Conservation (phyloP, 139 green algal species). For the Coelastrella sp. region DNA sequence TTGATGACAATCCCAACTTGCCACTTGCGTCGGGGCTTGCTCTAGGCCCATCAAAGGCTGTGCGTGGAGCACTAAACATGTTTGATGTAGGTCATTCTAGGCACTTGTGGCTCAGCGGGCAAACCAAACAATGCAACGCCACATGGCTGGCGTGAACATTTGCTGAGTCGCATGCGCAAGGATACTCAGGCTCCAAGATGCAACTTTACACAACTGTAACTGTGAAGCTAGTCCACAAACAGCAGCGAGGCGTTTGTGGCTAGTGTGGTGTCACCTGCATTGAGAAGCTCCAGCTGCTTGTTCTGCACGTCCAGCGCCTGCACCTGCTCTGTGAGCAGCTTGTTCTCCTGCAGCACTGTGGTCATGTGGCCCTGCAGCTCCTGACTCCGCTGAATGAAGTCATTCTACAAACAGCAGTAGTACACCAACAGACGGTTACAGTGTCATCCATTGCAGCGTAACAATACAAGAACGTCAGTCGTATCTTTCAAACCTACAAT, state of each 20-base stretch:
- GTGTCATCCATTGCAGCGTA: background rate
- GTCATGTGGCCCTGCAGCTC: background rate
- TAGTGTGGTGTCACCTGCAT: background rate
- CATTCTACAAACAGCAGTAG: background rate
- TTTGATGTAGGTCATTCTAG: no score
- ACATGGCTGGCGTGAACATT: no score
- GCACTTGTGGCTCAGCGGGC: no score
- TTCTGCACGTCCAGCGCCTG: background rate
- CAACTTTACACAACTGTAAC: no score
- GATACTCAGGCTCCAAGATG: no score
- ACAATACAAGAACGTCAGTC: background rate
- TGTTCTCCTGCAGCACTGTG: conserved; percentile 20
- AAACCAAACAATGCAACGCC: no score
- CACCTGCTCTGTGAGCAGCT: conserved; percentile 24
- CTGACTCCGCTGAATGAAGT: background rate
- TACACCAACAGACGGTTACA: background rate
- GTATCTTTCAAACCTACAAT: no score
- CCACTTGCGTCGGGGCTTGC: background rate
- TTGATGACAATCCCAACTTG: background rate
- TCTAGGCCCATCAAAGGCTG: background rate
- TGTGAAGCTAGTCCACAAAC: no score
- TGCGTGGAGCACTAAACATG: no score
- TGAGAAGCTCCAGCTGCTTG: background rate
- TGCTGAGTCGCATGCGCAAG: no score
- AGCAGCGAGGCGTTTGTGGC: background rate